phyloP scores from a whole-genome alignment of 2,329 filamentous ascomycete species.

The Colletotrichum cordylinicola region DNA sequence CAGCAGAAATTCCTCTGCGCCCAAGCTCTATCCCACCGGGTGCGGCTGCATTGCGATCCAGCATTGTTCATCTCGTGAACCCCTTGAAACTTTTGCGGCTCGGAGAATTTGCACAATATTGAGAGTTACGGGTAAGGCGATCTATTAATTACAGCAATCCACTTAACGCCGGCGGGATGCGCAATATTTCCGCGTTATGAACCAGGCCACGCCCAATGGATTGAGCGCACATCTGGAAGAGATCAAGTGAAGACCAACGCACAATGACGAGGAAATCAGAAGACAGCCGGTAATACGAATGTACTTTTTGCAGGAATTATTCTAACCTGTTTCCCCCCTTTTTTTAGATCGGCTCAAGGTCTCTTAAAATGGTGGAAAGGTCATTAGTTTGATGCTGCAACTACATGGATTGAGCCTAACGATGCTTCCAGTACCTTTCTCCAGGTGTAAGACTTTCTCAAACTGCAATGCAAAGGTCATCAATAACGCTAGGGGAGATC shows the following conservation, averaged over 20 bases:
- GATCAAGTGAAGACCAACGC: neutral
- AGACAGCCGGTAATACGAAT: no score
- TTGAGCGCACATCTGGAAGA: neutral
- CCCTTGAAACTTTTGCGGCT: neutral
- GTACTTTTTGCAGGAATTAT: neutral
- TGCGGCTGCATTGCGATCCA: neutral
- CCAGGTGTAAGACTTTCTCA: neutral
- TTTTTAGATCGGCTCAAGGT: neutral
- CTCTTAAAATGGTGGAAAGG: neutral
- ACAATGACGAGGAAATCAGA: neutral
- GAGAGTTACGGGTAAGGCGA: neutral
- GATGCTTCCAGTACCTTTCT: neutral
- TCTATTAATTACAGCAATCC: neutral
- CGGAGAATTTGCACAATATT: neutral
- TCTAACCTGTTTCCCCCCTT: neutral
- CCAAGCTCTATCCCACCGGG: neutral
- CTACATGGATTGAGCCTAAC: neutral
- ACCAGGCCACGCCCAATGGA: neutral
- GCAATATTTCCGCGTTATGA: neutral
- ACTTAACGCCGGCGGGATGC: neutral
- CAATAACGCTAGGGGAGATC: neutral
- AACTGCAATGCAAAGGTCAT: neutral
- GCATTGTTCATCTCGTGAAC: neutral
- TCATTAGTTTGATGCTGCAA: neutral
- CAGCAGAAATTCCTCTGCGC: neutral